Evolutionary conservation across 1,284 basidiomycete genomes (phyloP).

Genomic region (Macrocystidia cucumis): DNA sequence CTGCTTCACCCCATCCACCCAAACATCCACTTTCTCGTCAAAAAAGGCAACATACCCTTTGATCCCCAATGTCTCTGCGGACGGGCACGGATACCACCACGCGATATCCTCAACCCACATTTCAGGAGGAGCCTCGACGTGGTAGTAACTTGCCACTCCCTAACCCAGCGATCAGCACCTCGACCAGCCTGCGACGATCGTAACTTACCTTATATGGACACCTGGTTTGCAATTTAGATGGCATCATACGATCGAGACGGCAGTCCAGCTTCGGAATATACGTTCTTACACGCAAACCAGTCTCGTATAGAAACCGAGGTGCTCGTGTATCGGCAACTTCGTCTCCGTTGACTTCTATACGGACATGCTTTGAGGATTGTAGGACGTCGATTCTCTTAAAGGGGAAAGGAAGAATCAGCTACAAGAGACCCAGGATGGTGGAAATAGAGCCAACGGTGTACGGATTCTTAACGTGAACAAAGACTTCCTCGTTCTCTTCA

Average conservation of each 20-base stretch:
- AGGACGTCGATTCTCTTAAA: constrained; percentile 52
- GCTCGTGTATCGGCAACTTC: constrained; percentile 52
- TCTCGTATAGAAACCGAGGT: constrained; percentile 53
- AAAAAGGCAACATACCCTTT: constrained; percentile 53
- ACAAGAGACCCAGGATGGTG: neutral
- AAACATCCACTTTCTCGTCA: constrained; percentile 62
- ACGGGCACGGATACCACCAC: constrained; percentile 57
- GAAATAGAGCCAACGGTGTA: constrained; percentile 43
- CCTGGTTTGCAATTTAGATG: constrained; percentile 35
- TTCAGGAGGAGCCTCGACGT: constrained; percentile 37
- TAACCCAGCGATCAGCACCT: constrained; percentile 16
- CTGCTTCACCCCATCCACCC: constrained; percentile 51
- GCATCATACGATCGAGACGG: constrained; percentile 38
- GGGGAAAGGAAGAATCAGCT: neutral
- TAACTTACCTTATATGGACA: constrained; percentile 59
- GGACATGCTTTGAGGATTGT: constrained; percentile 51
- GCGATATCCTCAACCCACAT: constrained; percentile 39
- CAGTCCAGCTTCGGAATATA: constrained; percentile 57
- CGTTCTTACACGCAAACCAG: constrained; percentile 43
- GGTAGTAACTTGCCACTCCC: constrained; percentile 56
- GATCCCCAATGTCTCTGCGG: constrained; percentile 40
- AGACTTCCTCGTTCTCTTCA: constrained; percentile 59
- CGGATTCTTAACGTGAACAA: constrained; percentile 56
- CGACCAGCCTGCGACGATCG: neutral
- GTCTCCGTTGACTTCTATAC: constrained; percentile 51